phyloP scores from a whole-genome alignment of 345 rosid species.

The Euphorbia pulcherrima region DNA sequence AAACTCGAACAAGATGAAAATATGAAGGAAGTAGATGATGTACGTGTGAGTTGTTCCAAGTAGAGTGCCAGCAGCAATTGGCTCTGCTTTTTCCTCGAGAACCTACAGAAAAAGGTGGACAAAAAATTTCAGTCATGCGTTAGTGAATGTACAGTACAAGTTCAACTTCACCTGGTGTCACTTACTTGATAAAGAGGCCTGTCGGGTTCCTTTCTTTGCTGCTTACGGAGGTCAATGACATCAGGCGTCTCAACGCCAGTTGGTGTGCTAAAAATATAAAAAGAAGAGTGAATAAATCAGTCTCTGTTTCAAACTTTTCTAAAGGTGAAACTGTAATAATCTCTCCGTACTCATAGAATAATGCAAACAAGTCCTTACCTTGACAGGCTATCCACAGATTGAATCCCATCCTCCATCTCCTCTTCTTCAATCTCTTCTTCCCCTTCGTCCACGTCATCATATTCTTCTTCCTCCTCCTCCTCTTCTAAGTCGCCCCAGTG shows the following conservation, averaged over 20 bases:
- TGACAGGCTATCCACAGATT: conserved; percentile 91
- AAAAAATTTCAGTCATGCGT: neutral
- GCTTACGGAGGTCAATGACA: conserved; percentile 98
- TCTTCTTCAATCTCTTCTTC: conserved; percentile 89
- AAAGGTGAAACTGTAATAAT: neutral
- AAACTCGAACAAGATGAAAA: neutral
- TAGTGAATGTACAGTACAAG: neutral
- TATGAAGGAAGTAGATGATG: conserved; percentile 6
- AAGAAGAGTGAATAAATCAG: neutral
- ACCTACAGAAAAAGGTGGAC: conserved; percentile 37
- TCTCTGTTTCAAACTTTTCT: neutral
- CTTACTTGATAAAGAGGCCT: conserved; percentile 86
- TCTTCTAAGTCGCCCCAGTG: conserved; percentile 99
- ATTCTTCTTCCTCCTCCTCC: conserved; percentile 83
- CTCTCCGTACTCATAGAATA: neutral
- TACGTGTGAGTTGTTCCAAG: conserved; percentile 94
- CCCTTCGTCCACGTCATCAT: conserved; percentile 72
- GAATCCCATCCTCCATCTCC: conserved; percentile 81
- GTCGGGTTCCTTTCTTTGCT: conserved; percentile 96
- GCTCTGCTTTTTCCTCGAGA: conserved; percentile 84
- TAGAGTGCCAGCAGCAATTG: conserved; percentile 75
- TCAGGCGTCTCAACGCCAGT: conserved; percentile 99
- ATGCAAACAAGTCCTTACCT: conserved; percentile 43
- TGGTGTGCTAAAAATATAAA: conserved; percentile 60
- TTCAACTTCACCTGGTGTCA: conserved; percentile 16